These are phyloP conservation scores for Plasmodium gonderi DNA, from an alignment of 169 alveolate genomes.

Conservation along the genomic window DNA sequence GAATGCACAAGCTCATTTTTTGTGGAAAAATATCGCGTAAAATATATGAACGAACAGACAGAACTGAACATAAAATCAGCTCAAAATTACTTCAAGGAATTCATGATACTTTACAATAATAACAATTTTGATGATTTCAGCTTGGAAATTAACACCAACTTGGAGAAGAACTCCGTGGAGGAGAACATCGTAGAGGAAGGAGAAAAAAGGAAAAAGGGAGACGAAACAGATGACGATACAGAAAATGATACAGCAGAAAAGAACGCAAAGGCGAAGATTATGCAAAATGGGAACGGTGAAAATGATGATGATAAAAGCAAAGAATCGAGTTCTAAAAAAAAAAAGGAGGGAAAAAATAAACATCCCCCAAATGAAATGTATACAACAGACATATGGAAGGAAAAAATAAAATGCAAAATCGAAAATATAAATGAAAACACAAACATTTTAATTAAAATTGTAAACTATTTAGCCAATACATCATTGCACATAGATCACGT, in stretches of 20 bases:
- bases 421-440: conserved; percentile 52
- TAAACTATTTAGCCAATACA: conserved; percentile 21
- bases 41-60: conserved; percentile 60
- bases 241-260: neutral
- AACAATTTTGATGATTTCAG: conserved; percentile 52
- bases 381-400: conserved; percentile 34
- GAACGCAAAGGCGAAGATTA: neutral
- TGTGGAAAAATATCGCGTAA: conserved; percentile 50
- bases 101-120: conserved; percentile 51
- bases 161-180: neutral
- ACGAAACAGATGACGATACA: neutral
- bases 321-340: neutral
- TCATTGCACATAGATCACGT: conserved; percentile 40
- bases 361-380: conserved; percentile 1
- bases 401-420: conserved; percentile 70
- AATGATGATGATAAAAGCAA: neutral
- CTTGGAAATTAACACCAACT: conserved; percentile 52
- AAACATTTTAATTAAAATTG: conserved; percentile 35
- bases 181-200: neutral
- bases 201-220: neutral
- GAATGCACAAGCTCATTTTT: conserved; percentile 73
- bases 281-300: neutral
- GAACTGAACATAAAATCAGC: conserved; percentile 40
- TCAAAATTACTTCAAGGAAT: conserved; percentile 60
- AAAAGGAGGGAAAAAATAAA: neutral